Evolutionary conservation across 495 filamentous ascomycete species (phyloP), one percentile per base, ranked within the genome.

Genomic region (Aspergillus baeticus): DNA sequence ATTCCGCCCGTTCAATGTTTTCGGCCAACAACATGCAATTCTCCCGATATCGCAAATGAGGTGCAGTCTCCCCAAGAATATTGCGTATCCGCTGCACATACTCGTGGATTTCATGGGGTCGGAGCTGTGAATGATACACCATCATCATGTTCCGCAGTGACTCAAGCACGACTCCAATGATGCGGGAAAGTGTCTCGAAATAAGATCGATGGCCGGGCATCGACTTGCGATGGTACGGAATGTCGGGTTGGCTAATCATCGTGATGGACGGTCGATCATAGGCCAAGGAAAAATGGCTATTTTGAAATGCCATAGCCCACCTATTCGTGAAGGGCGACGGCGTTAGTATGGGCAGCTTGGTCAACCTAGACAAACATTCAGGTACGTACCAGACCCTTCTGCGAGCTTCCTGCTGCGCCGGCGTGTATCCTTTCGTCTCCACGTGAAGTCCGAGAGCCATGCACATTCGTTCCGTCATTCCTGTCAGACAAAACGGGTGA

Each of bases 231-330:
- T 75, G 67, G 50, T 74, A 74, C 10, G 79, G 74, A 42, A 82
- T 79, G 26, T 78, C 74, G 4, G 75, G 73, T 57, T 81, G 78
- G 47, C 73, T 78, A 31, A 79, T 72, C 58, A 79, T 77, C 5
- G 78, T 80, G 26, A 80, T 79, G 5, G 81, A 81, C 14, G 78
- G 79, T 37, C 83, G 67, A 58, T 86, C 83, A 69, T 84, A 86
- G 5, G 81, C 80, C 20, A 86, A 76, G 6, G 80, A 84, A 37
- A 86, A 77, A 46, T 85, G 75, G 51, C 79, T 82, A 54, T 86
- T 83, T 55, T 85, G 83, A 68, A 83, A 86, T 5, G 83, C 73
- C 65, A 86, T 76, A 13, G 79, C 70, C 82, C 83, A 86, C 75
- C 73, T 76, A 26, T 34, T 42, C 31, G 11, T 38, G 14, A 14